Percentiles rank a stretch among this genome's conserved stretches.
Evolutionary conservation across 805 yeast genomes (phyloP).

Genomic region (Kodamaea hsintzibuensis): DNA sequence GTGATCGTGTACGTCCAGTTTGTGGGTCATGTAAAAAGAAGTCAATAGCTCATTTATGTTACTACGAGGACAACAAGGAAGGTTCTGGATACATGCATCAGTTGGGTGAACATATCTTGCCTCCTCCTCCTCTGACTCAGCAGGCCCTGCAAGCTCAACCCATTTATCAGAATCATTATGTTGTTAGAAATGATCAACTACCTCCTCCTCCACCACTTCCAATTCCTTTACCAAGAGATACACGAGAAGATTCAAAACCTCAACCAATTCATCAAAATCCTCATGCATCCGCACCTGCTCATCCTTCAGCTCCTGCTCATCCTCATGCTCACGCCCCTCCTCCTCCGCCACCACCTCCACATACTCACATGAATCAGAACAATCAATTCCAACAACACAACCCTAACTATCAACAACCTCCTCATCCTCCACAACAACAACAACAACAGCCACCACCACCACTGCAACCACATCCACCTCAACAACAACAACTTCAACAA

Average conservation of each 20-base stretch:
- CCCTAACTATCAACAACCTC: background rate
- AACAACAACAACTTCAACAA: background rate
- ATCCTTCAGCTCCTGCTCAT: too few species aligned
- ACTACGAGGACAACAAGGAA: constrained; percentile 28
- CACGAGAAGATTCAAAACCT: background rate
- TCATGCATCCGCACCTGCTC: background rate
- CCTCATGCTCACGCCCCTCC: background rate
- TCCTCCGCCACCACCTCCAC: too few species aligned
- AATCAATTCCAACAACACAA: too few species aligned
- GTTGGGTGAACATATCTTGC: constrained; percentile 10
- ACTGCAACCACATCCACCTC: background rate
- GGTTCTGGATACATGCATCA: constrained; percentile 5
- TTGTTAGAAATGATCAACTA: background rate
- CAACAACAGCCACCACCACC: background rate
- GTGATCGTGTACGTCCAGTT: constrained; percentile 44
- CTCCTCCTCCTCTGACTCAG: constrained; percentile 7
- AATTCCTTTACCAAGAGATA: background rate
- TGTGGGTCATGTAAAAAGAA: constrained; percentile 46
- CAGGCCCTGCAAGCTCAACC: constrained; percentile 6
- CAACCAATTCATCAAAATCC: background rate
- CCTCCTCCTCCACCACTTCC: background rate
- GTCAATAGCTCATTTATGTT: constrained; percentile 44
- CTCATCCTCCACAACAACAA: background rate
- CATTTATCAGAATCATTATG: background rate
- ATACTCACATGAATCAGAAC: too few species aligned